Conservation (phyloP, 2,329 filamentous ascomycete genomes). For the Aspergillus sclerotialis region DNA sequence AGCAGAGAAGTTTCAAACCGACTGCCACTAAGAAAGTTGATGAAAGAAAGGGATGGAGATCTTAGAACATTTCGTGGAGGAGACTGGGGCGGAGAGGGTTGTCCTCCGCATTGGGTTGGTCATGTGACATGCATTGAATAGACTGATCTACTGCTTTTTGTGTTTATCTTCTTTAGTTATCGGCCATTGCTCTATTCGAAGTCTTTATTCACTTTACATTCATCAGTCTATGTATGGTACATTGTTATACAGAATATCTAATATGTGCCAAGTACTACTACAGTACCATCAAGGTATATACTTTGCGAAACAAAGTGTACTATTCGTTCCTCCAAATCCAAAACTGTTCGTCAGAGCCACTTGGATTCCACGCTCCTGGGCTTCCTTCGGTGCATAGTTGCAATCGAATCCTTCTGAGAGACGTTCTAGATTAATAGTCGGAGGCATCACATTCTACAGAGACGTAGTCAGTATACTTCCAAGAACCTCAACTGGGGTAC, state of each 20-base stretch:
- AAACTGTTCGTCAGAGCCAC: conserved; percentile 91
- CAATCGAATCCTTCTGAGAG: conserved; percentile 63
- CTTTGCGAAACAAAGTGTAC: conserved; percentile 66
- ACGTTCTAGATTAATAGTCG: conserved; percentile 73
- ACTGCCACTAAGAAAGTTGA: conserved; percentile 2
- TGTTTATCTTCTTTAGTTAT: no score
- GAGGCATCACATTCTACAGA: conserved; percentile 66
- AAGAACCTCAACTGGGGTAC: conserved; percentile 20
- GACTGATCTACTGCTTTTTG: no score
- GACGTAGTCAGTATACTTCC: not conserved
- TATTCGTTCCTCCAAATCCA: conserved; percentile 95
- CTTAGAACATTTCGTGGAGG: not conserved
- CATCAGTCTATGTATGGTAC: not conserved
- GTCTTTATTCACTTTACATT: no score
- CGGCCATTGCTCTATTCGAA: no score
- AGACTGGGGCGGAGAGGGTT: not conserved
- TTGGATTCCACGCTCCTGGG: conserved; percentile 64
- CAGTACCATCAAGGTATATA: not conserved
- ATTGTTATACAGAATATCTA: no score
- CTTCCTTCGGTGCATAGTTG: conserved; percentile 70
- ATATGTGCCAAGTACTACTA: no score
- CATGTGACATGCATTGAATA: conserved; percentile 12
- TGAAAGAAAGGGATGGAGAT: conserved; percentile 1
- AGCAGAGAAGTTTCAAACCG: not conserved
- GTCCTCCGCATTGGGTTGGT: conserved; percentile 17